Evolutionary conservation across 2,329 filamentous ascomycete genomes (phyloP).

Genomic region (Pestalotiopsis sp.): DNA sequence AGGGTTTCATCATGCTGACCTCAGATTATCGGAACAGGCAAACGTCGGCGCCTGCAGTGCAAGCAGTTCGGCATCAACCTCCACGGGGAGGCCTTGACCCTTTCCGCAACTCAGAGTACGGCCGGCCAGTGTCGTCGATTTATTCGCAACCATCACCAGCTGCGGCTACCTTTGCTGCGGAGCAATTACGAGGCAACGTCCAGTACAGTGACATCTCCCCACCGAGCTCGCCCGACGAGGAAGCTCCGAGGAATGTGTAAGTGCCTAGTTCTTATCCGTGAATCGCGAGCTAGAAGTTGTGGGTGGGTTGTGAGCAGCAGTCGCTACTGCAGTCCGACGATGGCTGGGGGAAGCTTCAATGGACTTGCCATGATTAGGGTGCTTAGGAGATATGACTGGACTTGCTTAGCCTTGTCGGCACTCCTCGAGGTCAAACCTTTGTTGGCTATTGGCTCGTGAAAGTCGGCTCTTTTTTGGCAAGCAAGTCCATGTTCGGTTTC

Average conservation of each 20-base stretch:
- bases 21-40: slow-evolving; percentile 30
- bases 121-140: slow-evolving; percentile 60
- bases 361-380: background rate
- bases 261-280: slow-evolving; percentile 27
- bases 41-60: slow-evolving; percentile 31
- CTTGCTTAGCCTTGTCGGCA: background rate
- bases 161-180: slow-evolving; percentile 33
- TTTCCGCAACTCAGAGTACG: slow-evolving; percentile 30
- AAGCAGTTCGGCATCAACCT: slow-evolving; percentile 30
- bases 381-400: background rate
- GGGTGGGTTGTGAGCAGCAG: background rate
- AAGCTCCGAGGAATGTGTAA: slow-evolving; percentile 42
- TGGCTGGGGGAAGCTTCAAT: background rate
- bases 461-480: background rate
- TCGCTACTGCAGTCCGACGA: background rate
- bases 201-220: slow-evolving; percentile 48
- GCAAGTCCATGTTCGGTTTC: background rate
- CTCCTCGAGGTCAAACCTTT: background rate
- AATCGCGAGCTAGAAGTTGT: background rate
- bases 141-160: slow-evolving; percentile 60
- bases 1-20: slow-evolving; percentile 26
- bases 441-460: background rate
- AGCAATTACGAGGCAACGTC: slow-evolving; percentile 28
- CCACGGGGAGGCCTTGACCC: slow-evolving; percentile 31
- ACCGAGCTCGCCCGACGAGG: slow-evolving; percentile 58